A percentile compares a stretch with the other conserved stretches of the same genome.
These are phyloP conservation scores for Mortierella sp. DNA, from an alignment of 371 early-diverging fungal genomes.

Conservation along the genomic window DNA sequence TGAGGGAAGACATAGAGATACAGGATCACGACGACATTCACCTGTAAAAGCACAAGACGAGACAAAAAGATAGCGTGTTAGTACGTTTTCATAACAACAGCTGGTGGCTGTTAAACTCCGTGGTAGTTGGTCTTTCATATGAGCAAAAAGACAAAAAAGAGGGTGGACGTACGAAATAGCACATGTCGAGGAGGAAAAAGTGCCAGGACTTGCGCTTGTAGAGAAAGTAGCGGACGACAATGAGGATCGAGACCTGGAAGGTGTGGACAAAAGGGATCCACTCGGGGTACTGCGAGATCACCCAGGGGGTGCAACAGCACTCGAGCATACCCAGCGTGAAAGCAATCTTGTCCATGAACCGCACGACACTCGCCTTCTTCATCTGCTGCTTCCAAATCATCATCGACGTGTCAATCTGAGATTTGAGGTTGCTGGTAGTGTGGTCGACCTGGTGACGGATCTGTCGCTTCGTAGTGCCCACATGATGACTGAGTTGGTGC, in stretches of 20 bases:
- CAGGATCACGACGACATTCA: conserved; percentile 70
- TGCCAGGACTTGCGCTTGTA: conserved; percentile 76
- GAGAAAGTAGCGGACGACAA: conserved; percentile 68
- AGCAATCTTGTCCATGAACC: conserved; percentile 75
- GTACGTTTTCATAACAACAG: background rate
- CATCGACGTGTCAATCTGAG: conserved; percentile 46
- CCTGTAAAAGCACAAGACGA: conserved; percentile 28
- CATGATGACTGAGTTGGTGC: conserved; percentile 42
- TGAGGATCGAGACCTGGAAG: conserved; percentile 62
- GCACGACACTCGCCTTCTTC: conserved; percentile 66
- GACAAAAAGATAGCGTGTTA: background rate
- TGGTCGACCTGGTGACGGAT: conserved; percentile 33
- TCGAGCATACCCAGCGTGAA: conserved; percentile 82
- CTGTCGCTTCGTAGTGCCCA: conserved; percentile 46
- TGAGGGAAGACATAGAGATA: conserved; percentile 68
- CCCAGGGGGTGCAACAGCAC: conserved; percentile 74
- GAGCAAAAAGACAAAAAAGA: background rate
- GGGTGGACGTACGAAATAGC: conserved; percentile 63
- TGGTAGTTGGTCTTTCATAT: conserved; percentile 1
- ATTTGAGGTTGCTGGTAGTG: conserved; percentile 39
- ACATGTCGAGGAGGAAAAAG: conserved; percentile 80
- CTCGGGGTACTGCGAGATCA: conserved; percentile 68
- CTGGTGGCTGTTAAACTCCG: too few relatives aligned
- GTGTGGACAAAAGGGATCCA: conserved; percentile 74
- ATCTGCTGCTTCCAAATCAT: conserved; percentile 41